These are phyloP conservation scores for Neonectria hederae DNA, from an alignment of 2,329 filamentous ascomycete species.

Conservation along the genomic window DNA sequence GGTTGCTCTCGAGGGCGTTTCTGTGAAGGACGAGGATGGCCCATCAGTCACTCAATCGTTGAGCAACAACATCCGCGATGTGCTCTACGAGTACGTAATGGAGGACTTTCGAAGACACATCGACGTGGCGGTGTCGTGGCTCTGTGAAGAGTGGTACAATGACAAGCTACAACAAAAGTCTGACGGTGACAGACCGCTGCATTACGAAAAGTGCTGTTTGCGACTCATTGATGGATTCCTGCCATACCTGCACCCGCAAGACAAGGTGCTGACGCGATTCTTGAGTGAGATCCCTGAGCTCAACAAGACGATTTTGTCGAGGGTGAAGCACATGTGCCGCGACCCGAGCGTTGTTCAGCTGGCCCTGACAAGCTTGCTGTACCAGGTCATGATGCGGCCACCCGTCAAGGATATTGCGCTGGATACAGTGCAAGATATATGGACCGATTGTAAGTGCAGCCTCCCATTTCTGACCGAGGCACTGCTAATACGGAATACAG, in stretches of 20 bases:
- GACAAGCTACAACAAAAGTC: constrained; percentile 66
- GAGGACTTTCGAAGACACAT: constrained; percentile 92
- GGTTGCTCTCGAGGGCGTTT: constrained; percentile 71
- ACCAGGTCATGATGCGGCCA: constrained; percentile 73
- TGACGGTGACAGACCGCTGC: constrained; percentile 60
- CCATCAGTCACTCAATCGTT: constrained; percentile 56
- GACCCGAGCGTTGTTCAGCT: constrained; percentile 72
- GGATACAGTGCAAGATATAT: constrained; percentile 73
- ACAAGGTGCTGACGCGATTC: constrained; percentile 90
- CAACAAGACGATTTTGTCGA: constrained; percentile 74
- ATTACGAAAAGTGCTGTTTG: constrained; percentile 83
- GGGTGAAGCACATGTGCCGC: constrained; percentile 74
- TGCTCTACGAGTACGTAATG: constrained; percentile 84
- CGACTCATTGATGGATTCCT: constrained; percentile 89
- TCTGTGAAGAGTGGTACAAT: constrained; percentile 98
- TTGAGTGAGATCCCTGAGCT: constrained; percentile 90
- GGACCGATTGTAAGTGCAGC: constrained; percentile 67
- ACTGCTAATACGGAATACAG: constrained; percentile 47
- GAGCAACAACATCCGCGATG: constrained; percentile 78
- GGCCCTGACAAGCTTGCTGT: constrained; percentile 71
- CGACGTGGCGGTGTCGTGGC: constrained; percentile 90
- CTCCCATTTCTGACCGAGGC: background rate
- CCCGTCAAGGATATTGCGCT: constrained; percentile 70
- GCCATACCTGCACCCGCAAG: constrained; percentile 89
- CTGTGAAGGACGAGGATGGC: constrained; percentile 67